Percentiles rank a stretch among this genome's conserved stretches.
These are phyloP conservation scores for Salix brachista DNA, from an alignment of 345 rosid species.

Conservation along the genomic window DNA sequence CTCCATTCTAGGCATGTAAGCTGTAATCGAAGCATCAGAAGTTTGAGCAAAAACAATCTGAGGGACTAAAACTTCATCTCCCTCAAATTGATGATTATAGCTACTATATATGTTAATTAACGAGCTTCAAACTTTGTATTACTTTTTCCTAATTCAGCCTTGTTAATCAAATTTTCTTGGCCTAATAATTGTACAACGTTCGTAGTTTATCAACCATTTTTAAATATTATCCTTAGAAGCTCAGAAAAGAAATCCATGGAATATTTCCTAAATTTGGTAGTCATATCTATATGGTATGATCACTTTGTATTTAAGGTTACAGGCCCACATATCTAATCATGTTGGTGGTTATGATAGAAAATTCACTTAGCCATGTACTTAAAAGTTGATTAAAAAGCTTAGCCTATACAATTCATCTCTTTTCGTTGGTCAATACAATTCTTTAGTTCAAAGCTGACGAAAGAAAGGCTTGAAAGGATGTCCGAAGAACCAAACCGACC, in stretches of 20 bases:
- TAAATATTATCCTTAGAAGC: slow-evolving; percentile 24
- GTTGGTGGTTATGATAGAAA: slow-evolving; percentile 47
- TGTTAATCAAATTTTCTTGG: background rate
- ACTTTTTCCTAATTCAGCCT: background rate
- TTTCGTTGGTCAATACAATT: slow-evolving; percentile 19
- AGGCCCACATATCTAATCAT: slow-evolving; percentile 67
- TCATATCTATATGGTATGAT: slow-evolving; percentile 38
- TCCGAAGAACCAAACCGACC: background rate
- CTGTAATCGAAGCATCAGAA: background rate
- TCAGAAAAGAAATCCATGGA: slow-evolving; percentile 19
- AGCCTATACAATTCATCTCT: slow-evolving; percentile 13
- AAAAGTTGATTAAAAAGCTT: slow-evolving; percentile 36
- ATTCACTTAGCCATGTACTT: slow-evolving; percentile 34
- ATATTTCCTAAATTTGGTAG: slow-evolving; percentile 29
- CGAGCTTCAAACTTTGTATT: background rate
- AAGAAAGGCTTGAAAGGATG: background rate
- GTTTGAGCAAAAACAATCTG: background rate
- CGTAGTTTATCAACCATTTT: slow-evolving; percentile 13
- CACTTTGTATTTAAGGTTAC: slow-evolving; percentile 30
- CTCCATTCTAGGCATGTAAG: background rate
- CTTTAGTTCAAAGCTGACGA: slow-evolving; percentile 1
- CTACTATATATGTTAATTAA: too few species aligned
- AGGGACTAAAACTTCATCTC: background rate
- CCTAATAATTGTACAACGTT: background rate
- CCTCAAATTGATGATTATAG: background rate